Percentiles rank a stretch among this genome's conserved stretches.
These are phyloP conservation scores for Ceratobasidium sp. DNA, from an alignment of 1,284 basidiomycete species.

Conservation along the genomic window DNA sequence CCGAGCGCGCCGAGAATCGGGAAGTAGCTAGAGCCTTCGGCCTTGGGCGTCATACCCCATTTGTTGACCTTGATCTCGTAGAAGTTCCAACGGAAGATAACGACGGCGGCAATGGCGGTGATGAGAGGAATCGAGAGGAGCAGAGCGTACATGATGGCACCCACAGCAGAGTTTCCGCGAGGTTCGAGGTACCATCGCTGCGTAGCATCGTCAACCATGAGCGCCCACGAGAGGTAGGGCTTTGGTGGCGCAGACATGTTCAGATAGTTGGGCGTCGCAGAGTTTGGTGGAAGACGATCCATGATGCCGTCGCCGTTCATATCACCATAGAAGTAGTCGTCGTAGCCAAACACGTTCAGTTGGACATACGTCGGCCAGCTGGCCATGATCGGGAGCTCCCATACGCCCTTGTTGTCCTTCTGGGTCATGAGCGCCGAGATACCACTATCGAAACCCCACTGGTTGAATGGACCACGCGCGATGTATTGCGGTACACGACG, in stretches of 20 bases:
- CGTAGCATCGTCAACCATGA: constrained; percentile 77
- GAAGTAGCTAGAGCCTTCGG: constrained; percentile 65
- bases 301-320: constrained; percentile 84
- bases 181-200: constrained; percentile 81
- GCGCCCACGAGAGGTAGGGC: constrained; percentile 80
- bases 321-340: constrained; percentile 91
- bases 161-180: constrained; percentile 79
- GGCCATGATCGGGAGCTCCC: constrained; percentile 85
- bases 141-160: constrained; percentile 84
- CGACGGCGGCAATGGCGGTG: constrained; percentile 80
- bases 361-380: constrained; percentile 88
- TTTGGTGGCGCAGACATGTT: constrained; percentile 77
- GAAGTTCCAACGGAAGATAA: constrained; percentile 93
- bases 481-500: constrained; percentile 87
- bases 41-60: constrained; percentile 75
- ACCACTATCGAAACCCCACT: constrained; percentile 89
- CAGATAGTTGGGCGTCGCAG: constrained; percentile 81
- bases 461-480: constrained; percentile 85
- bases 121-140: constrained; percentile 81
- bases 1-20: constrained; percentile 66
- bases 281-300: constrained; percentile 88
- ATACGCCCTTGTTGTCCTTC: constrained; percentile 62
- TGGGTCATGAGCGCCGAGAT: constrained; percentile 71
- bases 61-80: constrained; percentile 94
- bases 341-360: constrained; percentile 86